A percentile compares a stretch with the other conserved stretches of the same genome.
These are phyloP conservation scores for Tausonia pullulans DNA, from an alignment of 1,284 basidiomycete species.

Conservation along the genomic window DNA sequence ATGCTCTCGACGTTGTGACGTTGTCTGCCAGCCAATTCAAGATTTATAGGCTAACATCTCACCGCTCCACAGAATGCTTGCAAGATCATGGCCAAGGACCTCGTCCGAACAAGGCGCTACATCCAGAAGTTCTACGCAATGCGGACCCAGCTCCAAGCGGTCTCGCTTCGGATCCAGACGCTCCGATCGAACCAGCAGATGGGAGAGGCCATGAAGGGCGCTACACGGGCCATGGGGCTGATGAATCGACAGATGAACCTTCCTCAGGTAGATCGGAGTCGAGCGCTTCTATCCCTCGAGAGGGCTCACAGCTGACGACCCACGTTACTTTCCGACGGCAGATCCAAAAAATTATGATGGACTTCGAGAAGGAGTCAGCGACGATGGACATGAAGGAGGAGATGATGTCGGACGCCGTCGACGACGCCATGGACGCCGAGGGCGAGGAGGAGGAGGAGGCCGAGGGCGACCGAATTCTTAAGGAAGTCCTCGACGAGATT, in stretches of 20 bases:
- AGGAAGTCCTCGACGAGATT: slow-evolving; percentile 95
- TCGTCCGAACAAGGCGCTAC: slow-evolving; percentile 88
- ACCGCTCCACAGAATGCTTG: slow-evolving; percentile 63
- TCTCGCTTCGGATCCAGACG: slow-evolving; percentile 90
- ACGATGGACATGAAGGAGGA: slow-evolving; percentile 99
- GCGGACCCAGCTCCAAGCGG: slow-evolving; percentile 95
- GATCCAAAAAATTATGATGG: slow-evolving; percentile 92
- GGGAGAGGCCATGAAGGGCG: slow-evolving; percentile 98
- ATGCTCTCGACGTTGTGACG: background rate
- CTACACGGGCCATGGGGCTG: slow-evolving; percentile 90
- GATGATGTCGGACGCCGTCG: slow-evolving; percentile 98
- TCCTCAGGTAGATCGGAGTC: slow-evolving; percentile 40
- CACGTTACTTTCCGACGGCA: slow-evolving; percentile 28
- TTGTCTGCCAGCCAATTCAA: background rate
- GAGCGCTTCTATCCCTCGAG: background rate
- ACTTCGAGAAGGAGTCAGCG: slow-evolving; percentile 92
- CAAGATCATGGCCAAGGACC: slow-evolving; percentile 98
- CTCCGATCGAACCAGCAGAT: slow-evolving; percentile 95
- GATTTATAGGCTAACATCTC: background rate
- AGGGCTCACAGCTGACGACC: background rate
- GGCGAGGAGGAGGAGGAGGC: slow-evolving; percentile 82
- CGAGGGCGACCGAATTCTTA: slow-evolving; percentile 90
- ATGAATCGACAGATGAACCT: slow-evolving; percentile 96
- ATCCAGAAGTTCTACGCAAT: slow-evolving; percentile 98
- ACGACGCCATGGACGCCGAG: slow-evolving; percentile 96